Base-by-base conservation (phyloP, 1,284 basidiomycete genomes). In the Ganoderma resinaceum region DNA sequence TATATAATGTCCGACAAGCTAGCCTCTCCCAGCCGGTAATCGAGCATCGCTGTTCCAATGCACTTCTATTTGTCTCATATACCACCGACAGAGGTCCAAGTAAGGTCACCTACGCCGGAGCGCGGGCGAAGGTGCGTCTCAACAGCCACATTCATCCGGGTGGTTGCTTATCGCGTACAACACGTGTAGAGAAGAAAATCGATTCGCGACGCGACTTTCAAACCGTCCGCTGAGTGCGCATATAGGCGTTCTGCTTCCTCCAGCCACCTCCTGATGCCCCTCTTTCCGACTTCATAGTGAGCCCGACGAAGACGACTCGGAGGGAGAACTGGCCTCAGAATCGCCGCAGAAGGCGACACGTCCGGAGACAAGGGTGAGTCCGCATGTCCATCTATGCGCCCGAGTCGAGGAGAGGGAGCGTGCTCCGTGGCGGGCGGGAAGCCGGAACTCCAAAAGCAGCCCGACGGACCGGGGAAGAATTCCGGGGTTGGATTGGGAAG, bases 61-160 rank as follows among this genome's bases (percentile, higher is more conserved):
- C 18, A n/a, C 14, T 11, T n/a, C 38, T n/a, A 29, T 29, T 38
- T 23, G 37, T 40, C 58, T 60, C 35, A 60, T 12, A 40, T 23
- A 58, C n/a, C 2, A 40, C n/a, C 20, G 14, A 6, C 42, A 68
- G 67, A 58, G 67, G 59, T 23, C 59, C 67, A 14, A 79, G 79
- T 55, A 84, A 82, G 72, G 76, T 80, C 66, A 85, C 81, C 11
- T 84, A 85, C 75, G 73, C 80, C 64, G 79, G 80, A 65, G 80
- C 33, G 33, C 35, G 79, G 73, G 76, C 80, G 72, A 86, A 85
- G 82, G 84, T 83, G 38, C 16, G 66, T 71, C 14, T 26, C 40
- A n/a, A 40, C 16, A 11, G 18, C 43, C 43, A 38, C 61, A 23
- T 49, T 8, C 37, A 29, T 53, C 61, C 31, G 29, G 8, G 20